Percentiles rank a stretch among this genome's conserved stretches.
Conservation (phyloP, 768 basidiomycete genomes). For the Lentinula raphanica region DNA sequence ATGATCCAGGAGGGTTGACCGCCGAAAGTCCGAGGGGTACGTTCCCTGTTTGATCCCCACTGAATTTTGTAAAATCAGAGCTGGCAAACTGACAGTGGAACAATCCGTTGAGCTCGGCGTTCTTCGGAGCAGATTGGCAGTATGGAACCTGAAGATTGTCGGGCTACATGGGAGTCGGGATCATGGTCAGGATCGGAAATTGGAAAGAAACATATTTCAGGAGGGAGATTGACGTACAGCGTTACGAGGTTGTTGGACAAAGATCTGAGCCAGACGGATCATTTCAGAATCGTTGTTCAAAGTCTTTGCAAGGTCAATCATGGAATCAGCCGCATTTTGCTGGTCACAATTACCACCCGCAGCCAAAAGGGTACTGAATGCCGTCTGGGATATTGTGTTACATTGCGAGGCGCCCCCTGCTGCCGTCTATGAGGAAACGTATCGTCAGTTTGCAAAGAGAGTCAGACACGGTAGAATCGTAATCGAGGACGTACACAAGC, state of each 20-base stretch:
- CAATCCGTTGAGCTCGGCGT: constrained; percentile 46
- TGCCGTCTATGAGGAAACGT: constrained; percentile 35
- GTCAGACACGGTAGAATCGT: not conserved
- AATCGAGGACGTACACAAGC: constrained; percentile 36
- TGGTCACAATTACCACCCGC: constrained; percentile 31
- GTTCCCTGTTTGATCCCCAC: constrained; percentile 43
- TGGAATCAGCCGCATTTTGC: constrained; percentile 48
- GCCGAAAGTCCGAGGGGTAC: constrained; percentile 43
- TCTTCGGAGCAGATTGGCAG: constrained; percentile 47
- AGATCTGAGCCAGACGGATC: constrained; percentile 49
- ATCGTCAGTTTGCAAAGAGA: not conserved
- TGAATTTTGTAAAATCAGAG: constrained; percentile 37
- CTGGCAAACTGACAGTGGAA: constrained; percentile 57
- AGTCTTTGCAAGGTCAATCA: constrained; percentile 41
- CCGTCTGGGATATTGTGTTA: constrained; percentile 48
- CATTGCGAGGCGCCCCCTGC: constrained; percentile 56
- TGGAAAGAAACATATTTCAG: too few relatives aligned
- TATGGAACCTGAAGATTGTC: constrained; percentile 40
- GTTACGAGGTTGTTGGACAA: constrained; percentile 54
- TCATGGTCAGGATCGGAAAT: not conserved
- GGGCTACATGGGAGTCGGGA: constrained; percentile 28
- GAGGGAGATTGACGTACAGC: constrained; percentile 37
- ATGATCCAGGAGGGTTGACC: constrained; percentile 42
- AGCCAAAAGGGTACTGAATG: constrained; percentile 57
- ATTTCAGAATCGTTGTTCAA: constrained; percentile 41